Evolutionary conservation across 805 yeast genomes (phyloP), one percentile per base, ranked within the genome.

Genomic region (Ogataea trehaloabstinens): DNA sequence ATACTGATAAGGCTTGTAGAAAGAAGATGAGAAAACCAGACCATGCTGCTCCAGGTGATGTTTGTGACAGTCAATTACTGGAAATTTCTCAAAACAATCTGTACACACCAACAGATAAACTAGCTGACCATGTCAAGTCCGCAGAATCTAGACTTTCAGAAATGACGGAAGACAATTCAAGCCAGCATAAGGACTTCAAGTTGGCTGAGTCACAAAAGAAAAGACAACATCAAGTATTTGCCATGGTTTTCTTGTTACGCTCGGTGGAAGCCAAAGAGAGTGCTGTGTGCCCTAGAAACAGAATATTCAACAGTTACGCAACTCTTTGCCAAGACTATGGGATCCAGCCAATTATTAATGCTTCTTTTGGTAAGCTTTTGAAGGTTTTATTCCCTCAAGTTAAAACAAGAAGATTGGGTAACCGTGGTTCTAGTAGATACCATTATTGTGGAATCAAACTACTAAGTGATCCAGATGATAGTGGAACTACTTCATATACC

Each of bases 401-500:
- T 44, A 78, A 80, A 21, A 84, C 93, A 0, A 73, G 95, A 46
- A 71, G 96, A 38, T 66, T 88, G 37, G 96, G 96, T 2, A 77
- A 81, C 58, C 70, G 95, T 35, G 90, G 90, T 2, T 84, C 82
- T 53, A 80, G 91, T 16, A 83, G 83, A 56, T 89, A 89, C 60
- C 95, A 87, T 58, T 88, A 86, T 55, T 84, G 91, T 60, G 95
- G 95, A 3, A 70, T 89, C 37, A 73, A 71, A 48, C 50, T 73
- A 19, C 53, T 61, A 31, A 66, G 66, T 34, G 68, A 70, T 42
- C 56, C 56, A 21, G 57, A 52, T 48, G 46, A 59, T 42, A 45
- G 47, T 19, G 60, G 43, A 2, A 19, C 41, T 20, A 51, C 40
- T 28, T 30, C 46, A 4, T 37, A 35, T 21, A 24, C 33, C 10